Evolutionary conservation across 306 rosid species (phyloP), one percentile per base, ranked within the genome.

Genomic region (Cucumis cinereus): DNA sequence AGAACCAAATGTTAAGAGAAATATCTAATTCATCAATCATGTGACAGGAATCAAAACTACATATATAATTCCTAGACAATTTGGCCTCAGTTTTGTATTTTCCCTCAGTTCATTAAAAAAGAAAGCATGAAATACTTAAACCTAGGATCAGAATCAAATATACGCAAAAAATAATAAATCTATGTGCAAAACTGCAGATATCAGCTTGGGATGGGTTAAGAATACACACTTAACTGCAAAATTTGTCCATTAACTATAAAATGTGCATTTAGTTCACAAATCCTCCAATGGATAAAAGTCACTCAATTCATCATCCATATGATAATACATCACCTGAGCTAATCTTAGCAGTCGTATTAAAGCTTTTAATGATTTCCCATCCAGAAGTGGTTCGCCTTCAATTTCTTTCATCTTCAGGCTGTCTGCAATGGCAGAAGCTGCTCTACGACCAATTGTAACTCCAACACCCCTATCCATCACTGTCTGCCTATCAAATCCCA

Each of bases 401-500:
- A 88, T 81, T 84, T 95, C 98, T 82, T 89, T 92, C 77, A 85
- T 85, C 85, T 85, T 95, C 88, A 88, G 76, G 86, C 89, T 74
- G 72, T 90, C 99, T 35, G 90, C 78, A 81, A 90, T 82, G 73
- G 74, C 81, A 75, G 90, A 87, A 76, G 85, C 86, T 75, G 97
- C 87, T 79, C 95, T 89, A 77, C 95, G 89, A 75, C 96, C 95
- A 67, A 90, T 83, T 40, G 97, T 85, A 78, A 89, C 93, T 74
- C 99, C 98, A 79, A 92, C 99, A 80, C 99, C 98, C 81, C 98
- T 86, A 78, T 94, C 99, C 88, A 92, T 92, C 79, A 89, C 93
- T 9, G 93, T 84, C 75, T 88, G 89, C 72, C 97, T 82, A 77
- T 90, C 97, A 81, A 92, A 94, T 68, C 99, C 99, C 60, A 94